phyloP scores from a whole-genome alignment of 1,139 yeast species.

The Pichia kudriavzevii region DNA sequence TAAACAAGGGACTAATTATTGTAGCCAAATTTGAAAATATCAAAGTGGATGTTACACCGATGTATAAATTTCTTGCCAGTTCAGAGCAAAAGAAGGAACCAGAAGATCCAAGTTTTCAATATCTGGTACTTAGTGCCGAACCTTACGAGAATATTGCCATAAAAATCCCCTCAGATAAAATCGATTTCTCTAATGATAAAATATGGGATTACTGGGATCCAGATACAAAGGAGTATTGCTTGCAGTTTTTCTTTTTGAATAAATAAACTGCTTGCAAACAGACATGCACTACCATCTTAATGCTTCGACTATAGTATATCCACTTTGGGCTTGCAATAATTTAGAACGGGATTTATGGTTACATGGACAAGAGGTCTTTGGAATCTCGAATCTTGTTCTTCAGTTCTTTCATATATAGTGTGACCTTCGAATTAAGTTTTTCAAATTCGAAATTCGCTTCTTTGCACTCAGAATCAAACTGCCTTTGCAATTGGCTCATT shows the following conservation, averaged over 20 bases:
- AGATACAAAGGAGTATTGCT: conserved; percentile 58
- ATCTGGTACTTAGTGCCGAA: conserved; percentile 69
- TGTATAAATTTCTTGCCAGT: conserved; percentile 65
- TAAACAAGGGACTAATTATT: conserved; percentile 54
- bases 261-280: conserved; percentile 3
- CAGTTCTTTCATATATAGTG: conserved; percentile 42
- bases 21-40: conserved; percentile 51
- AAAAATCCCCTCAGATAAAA: conserved; percentile 54
- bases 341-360: not conserved
- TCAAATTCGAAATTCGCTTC: conserved; percentile 48
- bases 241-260: conserved; percentile 51
- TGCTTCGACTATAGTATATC: too few species aligned
- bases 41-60: conserved; percentile 39
- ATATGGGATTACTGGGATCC: conserved; percentile 69
- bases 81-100: conserved; percentile 54
- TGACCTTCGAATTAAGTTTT: conserved; percentile 46
- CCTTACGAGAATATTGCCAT: conserved; percentile 76
- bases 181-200: conserved; percentile 41
- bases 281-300: too few species aligned
- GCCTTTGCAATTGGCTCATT: conserved; percentile 36
- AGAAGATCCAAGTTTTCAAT: conserved; percentile 45
- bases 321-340: too few species aligned
- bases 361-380: conserved; percentile 6
- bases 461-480: conserved; percentile 47
- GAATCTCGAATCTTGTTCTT: conserved; percentile 30